Conservation (phyloP, 305 asterid genomes). For the Euphrasia arctica region DNA sequence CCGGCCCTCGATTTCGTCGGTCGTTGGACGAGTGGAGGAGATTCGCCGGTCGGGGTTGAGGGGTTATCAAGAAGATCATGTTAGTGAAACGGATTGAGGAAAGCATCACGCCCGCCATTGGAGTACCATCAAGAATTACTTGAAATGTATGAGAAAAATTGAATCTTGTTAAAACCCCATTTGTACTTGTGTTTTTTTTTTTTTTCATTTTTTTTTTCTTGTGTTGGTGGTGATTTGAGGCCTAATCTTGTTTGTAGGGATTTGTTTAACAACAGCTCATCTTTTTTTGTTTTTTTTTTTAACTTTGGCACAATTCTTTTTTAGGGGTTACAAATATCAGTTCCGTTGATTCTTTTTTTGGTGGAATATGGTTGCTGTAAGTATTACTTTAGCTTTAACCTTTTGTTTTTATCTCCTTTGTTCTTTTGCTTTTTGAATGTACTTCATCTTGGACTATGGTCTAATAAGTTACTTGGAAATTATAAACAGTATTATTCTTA, state of each 20-base stretch:
- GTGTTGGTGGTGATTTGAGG: constrained; percentile 27
- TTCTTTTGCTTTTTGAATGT: constrained; percentile 30
- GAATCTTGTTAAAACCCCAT: neutral
- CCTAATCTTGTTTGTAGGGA: constrained; percentile 36
- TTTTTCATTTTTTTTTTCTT: neutral
- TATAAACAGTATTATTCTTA: no score
- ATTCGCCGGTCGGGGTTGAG: constrained; percentile 28
- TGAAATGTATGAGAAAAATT: constrained; percentile 15
- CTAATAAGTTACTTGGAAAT: neutral
- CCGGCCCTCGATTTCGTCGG: constrained; percentile 46
- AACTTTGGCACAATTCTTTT: constrained; percentile 22
- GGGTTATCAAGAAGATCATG: constrained; percentile 33
- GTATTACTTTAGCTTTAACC: constrained; percentile 65
- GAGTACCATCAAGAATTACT: constrained; percentile 26
- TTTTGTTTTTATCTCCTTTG: constrained; percentile 28
- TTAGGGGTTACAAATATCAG: constrained; percentile 33
- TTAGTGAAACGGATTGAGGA: constrained; percentile 38
- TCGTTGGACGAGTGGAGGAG: constrained; percentile 37
- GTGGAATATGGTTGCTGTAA: constrained; percentile 73
- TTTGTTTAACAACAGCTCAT: constrained; percentile 33
- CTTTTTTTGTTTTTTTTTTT: neutral
- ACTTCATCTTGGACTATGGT: constrained; percentile 16
- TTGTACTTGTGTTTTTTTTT: constrained; percentile 1
- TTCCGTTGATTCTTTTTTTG: constrained; percentile 51
- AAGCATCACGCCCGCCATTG: neutral